Evolutionary conservation across 2,329 filamentous ascomycete genomes (phyloP), one percentile per base, ranked within the genome.

Genomic region (Pseudopithomyces chartarum): DNA sequence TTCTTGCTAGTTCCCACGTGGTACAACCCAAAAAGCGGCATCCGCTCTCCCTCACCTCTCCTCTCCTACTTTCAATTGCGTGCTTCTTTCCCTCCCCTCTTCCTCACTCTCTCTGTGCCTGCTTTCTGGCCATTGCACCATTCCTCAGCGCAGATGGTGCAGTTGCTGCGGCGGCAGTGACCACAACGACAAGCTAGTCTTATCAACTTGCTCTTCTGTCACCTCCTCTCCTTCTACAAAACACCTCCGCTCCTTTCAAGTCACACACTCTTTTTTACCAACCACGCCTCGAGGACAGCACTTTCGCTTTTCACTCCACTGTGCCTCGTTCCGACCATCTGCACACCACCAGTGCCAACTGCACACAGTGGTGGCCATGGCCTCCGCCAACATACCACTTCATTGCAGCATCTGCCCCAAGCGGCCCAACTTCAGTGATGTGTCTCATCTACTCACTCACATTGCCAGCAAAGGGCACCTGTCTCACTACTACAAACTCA

Each of bases 391-490:
- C 46, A 88, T 92, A 57, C 87, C 90, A 55, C 85, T 97, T 47
- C 79, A 86, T 65, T 98, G 94, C 85, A 87, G 83, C 69, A 88
- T 97, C 64, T 98, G 94, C 73, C 89, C 90, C 34, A 91, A 89
- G 64, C 84, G 84, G 58, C 91, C 91, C 38, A 85, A 79, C 29
- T 97, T 97, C 78, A 96, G 92, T 54, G 94, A 98, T 76, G 82
- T 92, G 43, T 97, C 93, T 33, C 94, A 97, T 75, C 82, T 97
- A 36, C 85, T 98, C 70, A 98, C 94, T 12, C 94, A 98, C 72
- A 86, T 97, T 60, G 87, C 90, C 57, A 97, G 93, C 62, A 97
- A 97, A 73, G 90, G 90, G n/a, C 94, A 98, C 73, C 81, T 97
- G 33, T 88, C 92, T 57, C 85, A 91, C 71, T 87, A 91, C 68